phyloP scores from a whole-genome alignment of 2,329 filamentous ascomycete genomes.

The Ophiostoma australiae region DNA sequence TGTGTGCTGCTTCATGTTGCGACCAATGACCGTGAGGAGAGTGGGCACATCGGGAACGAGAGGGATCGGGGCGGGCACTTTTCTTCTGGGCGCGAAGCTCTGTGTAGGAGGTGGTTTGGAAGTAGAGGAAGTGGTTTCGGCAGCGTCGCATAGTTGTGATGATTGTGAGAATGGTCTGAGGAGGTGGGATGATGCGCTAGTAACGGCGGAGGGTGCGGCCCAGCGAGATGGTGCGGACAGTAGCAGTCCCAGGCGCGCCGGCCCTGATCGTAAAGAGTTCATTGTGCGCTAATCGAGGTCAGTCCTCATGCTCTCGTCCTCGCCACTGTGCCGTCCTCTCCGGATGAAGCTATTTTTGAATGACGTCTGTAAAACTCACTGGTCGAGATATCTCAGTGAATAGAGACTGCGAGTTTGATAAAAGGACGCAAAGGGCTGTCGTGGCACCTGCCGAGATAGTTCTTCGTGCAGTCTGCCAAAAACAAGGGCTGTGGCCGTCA shows the following conservation, averaged over 20 bases:
- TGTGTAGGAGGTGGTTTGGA: background rate
- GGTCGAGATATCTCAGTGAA: background rate
- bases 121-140: background rate
- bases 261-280: constrained; percentile 32
- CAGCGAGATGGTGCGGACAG: constrained; percentile 26
- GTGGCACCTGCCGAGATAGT: background rate
- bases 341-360: constrained; percentile 2
- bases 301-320: background rate
- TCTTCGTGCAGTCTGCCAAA: background rate
- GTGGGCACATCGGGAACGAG: constrained; percentile 80
- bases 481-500: constrained; percentile 9
- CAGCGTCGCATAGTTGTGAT: constrained; percentile 1
- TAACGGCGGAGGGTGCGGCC: constrained; percentile 15
- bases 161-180: constrained; percentile 8
- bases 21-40: constrained; percentile 87
- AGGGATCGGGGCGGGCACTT: constrained; percentile 65
- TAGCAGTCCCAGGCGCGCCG: constrained; percentile 30
- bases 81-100: background rate
- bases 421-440: background rate
- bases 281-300: constrained; percentile 25
- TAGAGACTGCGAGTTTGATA: background rate
- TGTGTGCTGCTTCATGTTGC: constrained; percentile 73
- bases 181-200: background rate
- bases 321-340: background rate
- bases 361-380: background rate